These are phyloP conservation scores for Hordeum vulgare DNA, from an alignment of 176 grass and related monocot species.

Conservation along the genomic window MorexV3_pseudomolecules_assembly NC_058521.1:33371884-33372383, in stretches of 20 bases:
- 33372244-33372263: no score
- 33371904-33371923: constrained; percentile 18
- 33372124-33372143: not conserved
- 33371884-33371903: constrained; percentile 19
- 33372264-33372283: no score
- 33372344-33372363: no score
- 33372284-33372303: no score
- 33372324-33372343: no score
- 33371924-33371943: not conserved
- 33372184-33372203: not conserved
- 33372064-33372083: not conserved
- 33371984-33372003: not conserved
- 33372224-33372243: no score
- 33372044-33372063: not conserved
- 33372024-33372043: not conserved
- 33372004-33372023: not conserved
- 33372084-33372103: not conserved
- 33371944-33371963: not conserved
- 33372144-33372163: not conserved
- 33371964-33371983: not conserved
- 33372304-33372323: no score
- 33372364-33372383: no score
- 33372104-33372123: not conserved
- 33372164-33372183: not conserved
- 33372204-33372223: not conserved